These are phyloP conservation scores for Botrytis medusae DNA, from an alignment of 2,329 filamentous ascomycete species.

Conservation along the genomic window DNA sequence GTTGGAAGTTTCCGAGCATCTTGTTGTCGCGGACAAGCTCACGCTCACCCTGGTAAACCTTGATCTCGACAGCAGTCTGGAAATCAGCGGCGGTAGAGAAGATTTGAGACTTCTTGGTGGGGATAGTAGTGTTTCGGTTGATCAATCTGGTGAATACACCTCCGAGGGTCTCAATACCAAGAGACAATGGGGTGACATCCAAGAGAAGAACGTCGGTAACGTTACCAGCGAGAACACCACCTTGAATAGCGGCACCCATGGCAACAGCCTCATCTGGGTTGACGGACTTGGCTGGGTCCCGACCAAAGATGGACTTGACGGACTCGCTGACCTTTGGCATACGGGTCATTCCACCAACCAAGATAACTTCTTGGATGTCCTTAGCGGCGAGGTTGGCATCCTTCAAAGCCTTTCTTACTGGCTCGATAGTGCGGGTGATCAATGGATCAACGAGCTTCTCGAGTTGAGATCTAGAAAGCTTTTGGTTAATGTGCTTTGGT, in stretches of 20 bases:
- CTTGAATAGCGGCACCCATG: slow-evolving; percentile 95
- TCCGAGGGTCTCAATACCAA: slow-evolving; percentile 97
- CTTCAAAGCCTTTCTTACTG: slow-evolving; percentile 95
- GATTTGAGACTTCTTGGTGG: slow-evolving; percentile 98
- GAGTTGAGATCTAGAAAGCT: slow-evolving; percentile 88
- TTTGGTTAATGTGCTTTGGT: slow-evolving; percentile 97
- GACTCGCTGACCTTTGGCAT: slow-evolving; percentile 98
- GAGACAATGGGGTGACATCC: slow-evolving; percentile 92
- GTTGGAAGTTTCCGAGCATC: slow-evolving; percentile 98
- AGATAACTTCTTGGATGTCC: slow-evolving; percentile 96
- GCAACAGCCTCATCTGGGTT: slow-evolving; percentile 98
- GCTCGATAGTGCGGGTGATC: slow-evolving; percentile 82
- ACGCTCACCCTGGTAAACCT: slow-evolving; percentile 99
- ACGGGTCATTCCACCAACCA: slow-evolving; percentile 98
- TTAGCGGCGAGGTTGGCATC: slow-evolving; percentile 87
- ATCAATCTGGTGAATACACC: slow-evolving; percentile 98
- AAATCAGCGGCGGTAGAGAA: slow-evolving; percentile 98
- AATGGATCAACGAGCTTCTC: slow-evolving; percentile 90
- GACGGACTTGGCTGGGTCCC: slow-evolving; percentile 95
- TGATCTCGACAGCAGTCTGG: slow-evolving; percentile 98
- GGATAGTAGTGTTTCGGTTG: slow-evolving; percentile 98
- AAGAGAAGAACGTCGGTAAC: slow-evolving; percentile 94
- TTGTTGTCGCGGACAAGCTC: slow-evolving; percentile 99
- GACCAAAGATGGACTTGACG: slow-evolving; percentile 94
- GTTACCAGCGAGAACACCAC: slow-evolving; percentile 93